Evolutionary conservation across 805 yeast species (phyloP).

Genomic region (Pichia californica): DNA sequence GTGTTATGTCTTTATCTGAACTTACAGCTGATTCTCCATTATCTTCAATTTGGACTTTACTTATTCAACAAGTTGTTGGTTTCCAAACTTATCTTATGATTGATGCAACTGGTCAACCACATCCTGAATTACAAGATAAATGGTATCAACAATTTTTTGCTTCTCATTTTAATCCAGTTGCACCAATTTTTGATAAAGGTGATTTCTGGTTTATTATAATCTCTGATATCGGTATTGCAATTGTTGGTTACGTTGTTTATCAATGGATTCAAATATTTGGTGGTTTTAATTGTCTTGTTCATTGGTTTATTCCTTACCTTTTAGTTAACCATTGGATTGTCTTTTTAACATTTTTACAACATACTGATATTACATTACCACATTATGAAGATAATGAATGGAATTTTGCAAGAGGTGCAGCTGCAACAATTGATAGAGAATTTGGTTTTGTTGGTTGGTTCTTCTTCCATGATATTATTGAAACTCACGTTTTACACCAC

Average conservation of each 20-base stretch:
- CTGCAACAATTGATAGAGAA: slow-evolving; percentile 57
- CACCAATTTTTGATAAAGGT: slow-evolving; percentile 48
- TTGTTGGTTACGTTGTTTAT: slow-evolving; percentile 40
- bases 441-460: slow-evolving; percentile 53
- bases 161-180: slow-evolving; percentile 49
- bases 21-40: slow-evolving; percentile 52
- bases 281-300: slow-evolving; percentile 41
- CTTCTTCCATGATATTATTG: slow-evolving; percentile 53
- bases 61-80: slow-evolving; percentile 54
- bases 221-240: slow-evolving; percentile 49
- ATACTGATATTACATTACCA: slow-evolving; percentile 53
- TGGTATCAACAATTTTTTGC: slow-evolving; percentile 33
- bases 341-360: slow-evolving; percentile 56
- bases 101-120: slow-evolving; percentile 53
- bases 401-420: slow-evolving; percentile 64
- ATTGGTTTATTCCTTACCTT: slow-evolving; percentile 54
- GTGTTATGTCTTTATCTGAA: slow-evolving; percentile 34
- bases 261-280: slow-evolving; percentile 46
- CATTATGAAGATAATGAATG: slow-evolving; percentile 51
- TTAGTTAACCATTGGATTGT: slow-evolving; percentile 64
- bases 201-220: slow-evolving; percentile 51
- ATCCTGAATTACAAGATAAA: slow-evolving; percentile 27
- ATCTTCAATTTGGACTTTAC: slow-evolving; percentile 33
- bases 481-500: slow-evolving; percentile 53
- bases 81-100: slow-evolving; percentile 43